Evolutionary conservation across 208 protist species (phyloP).

Genomic region (Leishmania arabica): DNA sequence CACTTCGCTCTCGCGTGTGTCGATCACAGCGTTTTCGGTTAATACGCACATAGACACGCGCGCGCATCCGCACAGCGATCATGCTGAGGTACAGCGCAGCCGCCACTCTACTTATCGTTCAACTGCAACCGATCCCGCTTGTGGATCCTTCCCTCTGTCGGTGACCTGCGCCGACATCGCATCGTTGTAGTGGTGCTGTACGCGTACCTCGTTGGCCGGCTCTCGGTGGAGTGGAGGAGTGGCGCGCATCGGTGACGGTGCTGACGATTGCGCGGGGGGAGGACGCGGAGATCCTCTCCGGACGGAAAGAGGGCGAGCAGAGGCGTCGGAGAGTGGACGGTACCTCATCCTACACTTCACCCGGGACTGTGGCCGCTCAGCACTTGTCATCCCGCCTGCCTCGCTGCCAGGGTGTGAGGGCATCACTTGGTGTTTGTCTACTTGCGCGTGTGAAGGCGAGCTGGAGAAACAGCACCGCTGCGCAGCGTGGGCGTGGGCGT

Average conservation of each 20-base stretch:
- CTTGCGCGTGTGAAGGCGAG: too few relatives aligned
- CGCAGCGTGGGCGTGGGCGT: neutral
- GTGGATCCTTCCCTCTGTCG: neutral
- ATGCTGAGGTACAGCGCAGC: neutral
- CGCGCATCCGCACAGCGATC: conserved; percentile 16
- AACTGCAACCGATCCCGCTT: conserved; percentile 2
- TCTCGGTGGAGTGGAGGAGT: neutral
- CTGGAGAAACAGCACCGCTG: too few relatives aligned
- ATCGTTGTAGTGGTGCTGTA: neutral
- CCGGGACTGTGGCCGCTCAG: neutral
- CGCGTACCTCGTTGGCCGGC: neutral
- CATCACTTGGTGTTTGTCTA: neutral
- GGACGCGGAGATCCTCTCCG: neutral
- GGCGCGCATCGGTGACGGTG: neutral
- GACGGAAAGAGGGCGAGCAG: neutral
- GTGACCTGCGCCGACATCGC: neutral
- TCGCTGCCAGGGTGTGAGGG: neutral
- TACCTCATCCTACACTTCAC: neutral
- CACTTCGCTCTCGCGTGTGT: neutral
- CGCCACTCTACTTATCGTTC: neutral
- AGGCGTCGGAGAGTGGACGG: neutral
- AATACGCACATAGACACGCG: neutral
- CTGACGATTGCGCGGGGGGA: neutral
- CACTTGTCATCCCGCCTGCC: neutral
- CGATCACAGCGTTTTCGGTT: neutral